Conservation (phyloP, 2,329 filamentous ascomycete species). For the Trichoderma atroviride region DNA sequence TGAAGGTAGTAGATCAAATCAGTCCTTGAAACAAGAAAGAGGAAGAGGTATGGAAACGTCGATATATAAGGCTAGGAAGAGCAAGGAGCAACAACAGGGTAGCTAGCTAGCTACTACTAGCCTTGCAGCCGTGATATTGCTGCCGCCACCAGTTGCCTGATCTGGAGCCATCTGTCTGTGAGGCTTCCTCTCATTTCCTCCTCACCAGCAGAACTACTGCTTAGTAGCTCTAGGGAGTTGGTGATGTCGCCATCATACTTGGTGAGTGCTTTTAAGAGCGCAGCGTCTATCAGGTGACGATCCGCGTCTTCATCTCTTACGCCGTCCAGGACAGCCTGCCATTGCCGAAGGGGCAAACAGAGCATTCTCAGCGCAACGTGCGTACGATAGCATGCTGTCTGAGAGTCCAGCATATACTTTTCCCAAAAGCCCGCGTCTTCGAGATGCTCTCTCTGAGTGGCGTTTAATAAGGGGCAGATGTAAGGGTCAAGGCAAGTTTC, state of each 20-base stretch:
- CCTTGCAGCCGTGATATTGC: constrained; percentile 29
- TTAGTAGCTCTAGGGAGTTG: constrained; percentile 37
- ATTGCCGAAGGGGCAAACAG: constrained; percentile 43
- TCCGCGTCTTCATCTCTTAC: constrained; percentile 51
- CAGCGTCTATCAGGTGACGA: constrained; percentile 41
- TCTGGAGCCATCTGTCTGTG: constrained; percentile 35
- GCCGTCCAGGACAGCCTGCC: constrained; percentile 50
- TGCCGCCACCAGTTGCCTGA: constrained; percentile 32
- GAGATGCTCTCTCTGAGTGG: constrained; percentile 43
- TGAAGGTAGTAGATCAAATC: neutral
- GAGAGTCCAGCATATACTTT: constrained; percentile 54
- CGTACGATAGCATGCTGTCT: constrained; percentile 57
- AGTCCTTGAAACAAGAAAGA: neutral
- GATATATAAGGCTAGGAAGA: neutral
- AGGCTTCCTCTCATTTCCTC: constrained; percentile 32
- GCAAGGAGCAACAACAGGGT: neutral
- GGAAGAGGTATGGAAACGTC: neutral
- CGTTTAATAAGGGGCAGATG: constrained; percentile 45
- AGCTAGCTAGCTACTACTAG: neutral
- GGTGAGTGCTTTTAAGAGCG: constrained; percentile 41
- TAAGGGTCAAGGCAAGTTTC: constrained; percentile 52
- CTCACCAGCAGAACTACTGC: constrained; percentile 38
- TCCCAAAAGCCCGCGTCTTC: constrained; percentile 53
- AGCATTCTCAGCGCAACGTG: constrained; percentile 54
- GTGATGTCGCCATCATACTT: constrained; percentile 42